Evolutionary conservation across 805 yeast species (phyloP), one percentile per base, ranked within the genome.

Genomic region (Jamesozyma rosinii): DNA sequence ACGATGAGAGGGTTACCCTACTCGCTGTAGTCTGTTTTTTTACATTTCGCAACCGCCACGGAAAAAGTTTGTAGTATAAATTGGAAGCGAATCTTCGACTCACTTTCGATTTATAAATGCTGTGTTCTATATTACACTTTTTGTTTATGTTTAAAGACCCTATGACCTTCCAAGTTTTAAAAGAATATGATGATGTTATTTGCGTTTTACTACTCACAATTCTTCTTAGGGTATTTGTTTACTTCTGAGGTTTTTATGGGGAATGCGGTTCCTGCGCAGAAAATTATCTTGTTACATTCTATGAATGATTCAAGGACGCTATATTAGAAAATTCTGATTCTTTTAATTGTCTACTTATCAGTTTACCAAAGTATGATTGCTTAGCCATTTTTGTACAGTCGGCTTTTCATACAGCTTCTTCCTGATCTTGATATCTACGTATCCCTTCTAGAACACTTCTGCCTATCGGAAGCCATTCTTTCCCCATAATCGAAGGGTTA

Each of bases 161-260:
- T 47, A 59, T 60, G 64, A 59, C 64, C 66, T 61, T 62, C 65
- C 66, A 61, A 62, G 65, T 61, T 62, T 59, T 53, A 53, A 57
- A 59, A 59, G 64, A 56, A 61, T 50, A 57, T 40, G 66, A 61
- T 61, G 66, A 61, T 49, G 49, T 46, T 52, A 61, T 61, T 60
- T 59, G 66, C 64, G 64, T 54, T 44, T n/a, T 43, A 35, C 41
- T 39, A 50, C 66, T 59, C 55, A 61, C 66, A 61, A 59, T 61
- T 61, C 66, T 55, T 52, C 63, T 54, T 51, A 43, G 40, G 46
- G 33, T 41, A 24, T 38, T 42, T 37, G 26, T 34, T 19, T 40
- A 32, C 22, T 35, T n/a, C 36, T 43, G 61, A 55, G 66, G 66
- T 60, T 56, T 59, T 61, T 47, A 53, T 61, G 66, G 66, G 55